phyloP scores from a whole-genome alignment of 179 eudicot species.

The Sideroxylon spinosum region DNA sequence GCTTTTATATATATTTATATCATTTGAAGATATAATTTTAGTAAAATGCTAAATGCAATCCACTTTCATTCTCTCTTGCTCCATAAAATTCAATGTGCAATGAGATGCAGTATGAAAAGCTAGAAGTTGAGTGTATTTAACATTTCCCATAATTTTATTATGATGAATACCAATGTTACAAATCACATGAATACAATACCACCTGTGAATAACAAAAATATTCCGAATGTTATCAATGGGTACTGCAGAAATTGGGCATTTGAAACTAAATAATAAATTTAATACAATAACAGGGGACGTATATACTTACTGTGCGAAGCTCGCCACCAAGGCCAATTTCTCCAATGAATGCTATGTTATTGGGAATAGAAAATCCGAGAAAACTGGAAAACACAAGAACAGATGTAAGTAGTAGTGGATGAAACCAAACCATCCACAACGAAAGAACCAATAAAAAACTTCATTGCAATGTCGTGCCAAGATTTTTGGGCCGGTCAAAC shows the following conservation, averaged over 20 bases:
- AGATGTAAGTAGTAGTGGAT: neutral
- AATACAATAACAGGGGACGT: neutral
- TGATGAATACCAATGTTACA: neutral
- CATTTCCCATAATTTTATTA: too few relatives aligned
- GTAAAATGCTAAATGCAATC: too few relatives aligned
- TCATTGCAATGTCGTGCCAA: neutral
- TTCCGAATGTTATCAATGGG: neutral
- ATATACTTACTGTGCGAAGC: constrained; percentile 68
- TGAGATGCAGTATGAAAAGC: too few relatives aligned
- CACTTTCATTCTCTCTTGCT: too few relatives aligned
- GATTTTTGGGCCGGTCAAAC: neutral
- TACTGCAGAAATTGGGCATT: neutral
- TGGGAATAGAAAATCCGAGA: constrained; percentile 79
- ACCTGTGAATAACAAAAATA: too few relatives aligned
- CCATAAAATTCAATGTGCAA: too few relatives aligned
- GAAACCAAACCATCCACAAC: neutral
- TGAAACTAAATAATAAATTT: neutral
- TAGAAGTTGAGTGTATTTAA: too few relatives aligned
- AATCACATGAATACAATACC: too few relatives aligned
- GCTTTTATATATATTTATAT: neutral
- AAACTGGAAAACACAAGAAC: constrained; percentile 46
- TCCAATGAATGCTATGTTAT: constrained; percentile 76
- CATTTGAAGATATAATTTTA: neutral
- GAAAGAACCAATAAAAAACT: neutral
- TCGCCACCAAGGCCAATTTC: constrained; percentile 97